A percentile compares a stretch with the other conserved stretches of the same genome.
These are phyloP conservation scores for Chrysanthemum seticuspe DNA, from an alignment of 129 eudicot species.

Conservation along the genomic window DNA sequence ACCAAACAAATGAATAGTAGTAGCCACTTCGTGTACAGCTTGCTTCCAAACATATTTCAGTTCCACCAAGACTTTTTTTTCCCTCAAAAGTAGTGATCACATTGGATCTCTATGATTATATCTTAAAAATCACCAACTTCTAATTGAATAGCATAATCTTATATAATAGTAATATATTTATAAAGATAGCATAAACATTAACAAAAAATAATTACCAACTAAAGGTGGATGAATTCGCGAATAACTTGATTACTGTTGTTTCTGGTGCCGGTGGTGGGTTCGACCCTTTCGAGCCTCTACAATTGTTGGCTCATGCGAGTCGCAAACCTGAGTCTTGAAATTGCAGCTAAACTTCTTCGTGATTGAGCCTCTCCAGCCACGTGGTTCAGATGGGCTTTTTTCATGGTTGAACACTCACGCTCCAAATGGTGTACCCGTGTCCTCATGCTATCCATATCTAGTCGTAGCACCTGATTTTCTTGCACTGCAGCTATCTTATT, in stretches of 20 bases:
- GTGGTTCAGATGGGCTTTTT: constrained; percentile 30
- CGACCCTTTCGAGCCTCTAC: constrained; percentile 58
- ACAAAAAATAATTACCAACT: constrained; percentile 8
- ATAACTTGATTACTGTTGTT: constrained; percentile 25
- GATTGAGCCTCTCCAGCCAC: constrained; percentile 49
- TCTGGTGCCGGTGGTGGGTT: constrained; percentile 46
- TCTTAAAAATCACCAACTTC: constrained; percentile 6
- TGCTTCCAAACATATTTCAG: constrained; percentile 24
- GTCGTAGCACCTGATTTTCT: constrained; percentile 83
- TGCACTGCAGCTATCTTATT: constrained; percentile 54
- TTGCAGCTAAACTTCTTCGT: constrained; percentile 75
- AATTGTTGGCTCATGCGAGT: constrained; percentile 71
- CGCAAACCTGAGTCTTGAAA: constrained; percentile 94
- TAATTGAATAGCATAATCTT: neutral
- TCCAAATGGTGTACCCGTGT: constrained; percentile 79
- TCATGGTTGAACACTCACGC: constrained; percentile 87
- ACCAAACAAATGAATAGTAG: constrained; percentile 32
- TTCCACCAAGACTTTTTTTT: constrained; percentile 28
- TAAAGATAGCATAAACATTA: constrained; percentile 1
- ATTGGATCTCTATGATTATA: constrained; percentile 2
- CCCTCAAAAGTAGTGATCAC: constrained; percentile 45
- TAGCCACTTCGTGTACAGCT: constrained; percentile 5
- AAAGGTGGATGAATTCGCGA: neutral
- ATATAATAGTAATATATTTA: neutral
- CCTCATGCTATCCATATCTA: constrained; percentile 97